These are phyloP conservation scores for Chalciporus chontae DNA, from an alignment of 768 basidiomycete species.

Conservation along the genomic window DNA sequence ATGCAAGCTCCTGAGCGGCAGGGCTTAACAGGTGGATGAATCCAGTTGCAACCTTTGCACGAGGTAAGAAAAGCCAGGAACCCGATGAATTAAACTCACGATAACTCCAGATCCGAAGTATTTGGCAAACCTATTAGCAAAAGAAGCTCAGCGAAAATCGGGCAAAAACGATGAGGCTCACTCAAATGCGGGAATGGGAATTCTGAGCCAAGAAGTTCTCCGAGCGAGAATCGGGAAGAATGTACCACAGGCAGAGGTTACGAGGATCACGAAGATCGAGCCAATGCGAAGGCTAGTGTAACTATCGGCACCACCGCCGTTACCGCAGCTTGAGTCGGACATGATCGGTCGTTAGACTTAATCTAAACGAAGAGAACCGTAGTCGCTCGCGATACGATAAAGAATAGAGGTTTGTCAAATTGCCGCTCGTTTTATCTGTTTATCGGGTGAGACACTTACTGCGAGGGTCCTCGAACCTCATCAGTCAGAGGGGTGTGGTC, in stretches of 20 bases:
- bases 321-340: slow-evolving; percentile 43
- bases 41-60: slow-evolving; percentile 74
- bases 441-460: slow-evolving; percentile 19
- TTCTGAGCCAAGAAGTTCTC: slow-evolving; percentile 45
- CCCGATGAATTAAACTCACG: slow-evolving; percentile 39
- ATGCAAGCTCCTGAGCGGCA: slow-evolving; percentile 65
- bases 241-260: slow-evolving; percentile 56
- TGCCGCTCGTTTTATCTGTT: not conserved
- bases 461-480: slow-evolving; percentile 22
- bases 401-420: too few relatives aligned
- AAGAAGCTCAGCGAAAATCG: slow-evolving; percentile 1
- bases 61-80: not conserved
- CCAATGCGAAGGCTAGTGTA: slow-evolving; percentile 58
- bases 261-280: slow-evolving; percentile 71
- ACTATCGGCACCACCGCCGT: slow-evolving; percentile 48
- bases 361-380: too few relatives aligned
- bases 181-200: slow-evolving; percentile 54
- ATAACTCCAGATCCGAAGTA: slow-evolving; percentile 91
- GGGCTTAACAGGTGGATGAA: slow-evolving; percentile 83
- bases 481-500: not conserved
- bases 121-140: slow-evolving; percentile 63
- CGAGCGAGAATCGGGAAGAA: slow-evolving; percentile 68
- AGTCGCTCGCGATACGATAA: too few relatives aligned
- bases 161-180: slow-evolving; percentile 33
- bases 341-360: slow-evolving; percentile 6